Percentiles rank a stretch among this genome's conserved stretches.
These are phyloP conservation scores for Candida sonorensis DNA, from an alignment of 805 yeast genomes.

Conservation along the genomic window DNA sequence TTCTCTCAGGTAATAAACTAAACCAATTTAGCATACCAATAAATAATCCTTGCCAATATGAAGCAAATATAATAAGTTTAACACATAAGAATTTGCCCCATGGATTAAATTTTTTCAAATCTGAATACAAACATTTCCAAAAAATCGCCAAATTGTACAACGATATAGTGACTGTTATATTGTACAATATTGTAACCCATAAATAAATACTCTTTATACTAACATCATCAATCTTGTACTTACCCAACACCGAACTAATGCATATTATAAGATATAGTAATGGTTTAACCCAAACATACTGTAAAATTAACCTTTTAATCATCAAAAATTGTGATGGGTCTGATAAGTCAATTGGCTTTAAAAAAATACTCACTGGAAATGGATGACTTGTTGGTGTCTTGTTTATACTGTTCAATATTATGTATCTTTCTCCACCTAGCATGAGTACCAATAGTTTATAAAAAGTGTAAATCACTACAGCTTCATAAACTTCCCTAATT, in stretches of 20 bases:
- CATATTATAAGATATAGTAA: conserved; percentile 55
- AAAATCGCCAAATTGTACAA: conserved; percentile 81
- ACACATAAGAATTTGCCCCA: conserved; percentile 92
- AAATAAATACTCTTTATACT: conserved; percentile 45
- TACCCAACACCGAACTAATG: conserved; percentile 38
- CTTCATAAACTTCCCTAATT: conserved; percentile 84
- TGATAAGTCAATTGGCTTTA: conserved; percentile 66
- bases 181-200: conserved; percentile 67
- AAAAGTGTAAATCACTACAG: conserved; percentile 91
- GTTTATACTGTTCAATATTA: conserved; percentile 54
- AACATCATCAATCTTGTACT: conserved; percentile 46
- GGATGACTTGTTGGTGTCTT: conserved; percentile 66
- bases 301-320: conserved; percentile 81
- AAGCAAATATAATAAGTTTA: conserved; percentile 88
- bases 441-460: conserved; percentile 74
- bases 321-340: conserved; percentile 75
- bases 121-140: conserved; percentile 84
- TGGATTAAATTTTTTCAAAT: conserved; percentile 74
- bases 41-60: conserved; percentile 91
- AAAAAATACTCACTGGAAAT: conserved; percentile 42
- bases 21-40: conserved; percentile 46
- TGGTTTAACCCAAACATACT: conserved; percentile 94
- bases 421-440: conserved; percentile 88
- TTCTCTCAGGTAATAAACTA: conserved; percentile 31
- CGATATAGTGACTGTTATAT: conserved; percentile 73